These are phyloP conservation scores for Umbilicaria muhlenbergii DNA, from an alignment of 495 filamentous ascomycete genomes.

Conservation along the genomic window DNA sequence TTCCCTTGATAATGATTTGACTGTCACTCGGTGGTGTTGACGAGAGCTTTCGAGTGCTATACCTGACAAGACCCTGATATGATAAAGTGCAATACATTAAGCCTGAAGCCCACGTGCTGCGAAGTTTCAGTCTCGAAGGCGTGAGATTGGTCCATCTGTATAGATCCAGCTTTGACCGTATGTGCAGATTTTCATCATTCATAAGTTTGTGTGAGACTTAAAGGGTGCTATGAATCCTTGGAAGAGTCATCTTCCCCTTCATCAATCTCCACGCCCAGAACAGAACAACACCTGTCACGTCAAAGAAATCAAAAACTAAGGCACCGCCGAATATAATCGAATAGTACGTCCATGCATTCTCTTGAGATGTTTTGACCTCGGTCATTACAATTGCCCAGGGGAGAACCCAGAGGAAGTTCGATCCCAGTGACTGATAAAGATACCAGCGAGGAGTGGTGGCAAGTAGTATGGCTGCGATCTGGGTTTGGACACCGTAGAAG, in stretches of 20 bases:
- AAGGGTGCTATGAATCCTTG: not conserved
- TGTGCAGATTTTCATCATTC: not conserved
- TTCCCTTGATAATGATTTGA: too few species aligned
- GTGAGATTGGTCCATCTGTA: too few species aligned
- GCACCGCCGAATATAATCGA: conserved; percentile 53
- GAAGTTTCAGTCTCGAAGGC: too few species aligned
- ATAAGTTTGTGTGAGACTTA: not conserved
- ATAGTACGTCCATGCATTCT: conserved; percentile 53
- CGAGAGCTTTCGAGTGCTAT: too few species aligned
- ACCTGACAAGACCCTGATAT: too few species aligned
- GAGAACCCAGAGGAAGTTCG: conserved; percentile 51
- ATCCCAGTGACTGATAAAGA: conserved; percentile 45
- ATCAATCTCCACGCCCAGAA: conserved; percentile 41
- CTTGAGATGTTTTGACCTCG: conserved; percentile 25
- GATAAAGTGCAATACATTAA: too few species aligned
- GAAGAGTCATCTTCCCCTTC: conserved; percentile 24
- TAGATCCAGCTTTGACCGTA: not conserved
- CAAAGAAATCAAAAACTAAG: conserved; percentile 49
- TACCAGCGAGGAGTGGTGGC: conserved; percentile 55
- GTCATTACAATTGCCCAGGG: conserved; percentile 57
- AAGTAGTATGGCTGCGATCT: conserved; percentile 47
- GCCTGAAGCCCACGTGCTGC: too few species aligned
- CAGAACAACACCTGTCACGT: conserved; percentile 30
- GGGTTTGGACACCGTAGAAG: conserved; percentile 51
- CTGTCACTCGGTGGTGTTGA: too few species aligned